Evolutionary conservation across 495 filamentous ascomycete genomes (phyloP).

Genomic region (Aspergillus heteromorphus): DNA sequence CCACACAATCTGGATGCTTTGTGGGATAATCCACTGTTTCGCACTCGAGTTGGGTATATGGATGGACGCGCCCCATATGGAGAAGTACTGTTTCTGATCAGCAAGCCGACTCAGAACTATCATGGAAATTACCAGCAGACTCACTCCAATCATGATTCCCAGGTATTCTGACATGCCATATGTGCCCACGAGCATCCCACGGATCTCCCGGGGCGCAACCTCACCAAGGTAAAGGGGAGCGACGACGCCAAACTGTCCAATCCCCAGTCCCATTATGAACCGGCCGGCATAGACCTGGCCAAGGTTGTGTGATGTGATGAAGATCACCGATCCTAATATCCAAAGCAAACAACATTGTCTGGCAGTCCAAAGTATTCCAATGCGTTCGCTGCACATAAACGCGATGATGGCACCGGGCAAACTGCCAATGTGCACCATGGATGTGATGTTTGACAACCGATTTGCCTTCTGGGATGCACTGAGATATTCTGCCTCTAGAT

Average conservation of each 20-base stretch:
- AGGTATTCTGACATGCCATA: slow-evolving; percentile 59
- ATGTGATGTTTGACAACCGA: slow-evolving; percentile 54
- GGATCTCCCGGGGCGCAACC: slow-evolving; percentile 47
- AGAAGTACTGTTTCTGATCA: slow-evolving; percentile 18
- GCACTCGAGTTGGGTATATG: slow-evolving; percentile 42
- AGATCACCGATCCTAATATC: slow-evolving; percentile 52
- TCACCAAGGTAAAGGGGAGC: slow-evolving; percentile 56
- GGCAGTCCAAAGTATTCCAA: slow-evolving; percentile 57
- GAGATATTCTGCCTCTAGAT: slow-evolving; percentile 31
- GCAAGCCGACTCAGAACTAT: not conserved
- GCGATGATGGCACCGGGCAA: slow-evolving; percentile 52
- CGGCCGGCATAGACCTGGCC: slow-evolving; percentile 54
- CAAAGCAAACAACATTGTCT: slow-evolving; percentile 52
- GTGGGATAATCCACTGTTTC: slow-evolving; percentile 50
- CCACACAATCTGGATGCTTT: slow-evolving; percentile 55
- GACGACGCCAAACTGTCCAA: slow-evolving; percentile 56
- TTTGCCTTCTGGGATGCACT: slow-evolving; percentile 41
- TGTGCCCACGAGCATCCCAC: slow-evolving; percentile 51
- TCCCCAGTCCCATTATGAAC: slow-evolving; percentile 56
- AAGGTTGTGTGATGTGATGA: slow-evolving; percentile 48
- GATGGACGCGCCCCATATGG: slow-evolving; percentile 48
- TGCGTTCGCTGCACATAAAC: slow-evolving; percentile 54
- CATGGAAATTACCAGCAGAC: not conserved
- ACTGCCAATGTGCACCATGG: slow-evolving; percentile 60
- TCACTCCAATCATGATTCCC: slow-evolving; percentile 49